Base-by-base conservation (phyloP, 2,329 filamentous ascomycete genomes). In the Nemania abortiva region DNA sequence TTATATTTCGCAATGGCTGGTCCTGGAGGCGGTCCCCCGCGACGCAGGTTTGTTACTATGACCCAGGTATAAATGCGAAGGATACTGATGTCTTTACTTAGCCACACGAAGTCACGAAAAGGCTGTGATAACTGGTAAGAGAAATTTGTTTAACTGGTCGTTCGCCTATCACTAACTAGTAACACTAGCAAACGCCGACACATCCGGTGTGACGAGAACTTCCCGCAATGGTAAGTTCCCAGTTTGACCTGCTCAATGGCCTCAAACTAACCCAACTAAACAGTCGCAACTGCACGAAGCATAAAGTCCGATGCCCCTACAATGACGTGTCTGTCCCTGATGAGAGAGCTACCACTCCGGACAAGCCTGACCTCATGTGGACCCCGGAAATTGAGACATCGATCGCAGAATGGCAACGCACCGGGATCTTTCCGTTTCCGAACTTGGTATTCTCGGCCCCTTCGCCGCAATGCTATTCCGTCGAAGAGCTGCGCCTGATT, bases 81-180 rank as follows among this genome's bases (percentile, higher is more conserved):
- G n/a, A 55, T 66, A 50, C 77, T 78, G 61, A 78, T 66, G 55
- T 66, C 74, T 70, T 75, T 66, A 53, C 69, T 24, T 80, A 97
- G 95, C 85, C 96, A 99, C 85, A 99, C 96, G 80, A 99, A 99
- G 86, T 98, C 95, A 77, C 91, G 96, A 79, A 98, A 98, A 84
- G 96, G 96, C 72, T 99, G 96, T 87, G 95, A 97, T 78, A 97
- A 94, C 71, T 99, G 96, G 85, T 87, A 84, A 71, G 83, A 77
- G 63, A 69, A 31, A 56, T 53, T 20, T 55, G 10, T 50, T 31
- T n/a, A 58, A 20, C n/a, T 27, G 20, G 31, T 15, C 54, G 31
- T 50, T 6, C 13, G 29, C 20, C 20, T 47, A 39, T 39, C 45
- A 75, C 73, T 76, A 39, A 74, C 65, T 70, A 29, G 24, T 6